phyloP scores from a whole-genome alignment of 1,284 basidiomycete species.

The Paramarasmius palmivorus region DNA sequence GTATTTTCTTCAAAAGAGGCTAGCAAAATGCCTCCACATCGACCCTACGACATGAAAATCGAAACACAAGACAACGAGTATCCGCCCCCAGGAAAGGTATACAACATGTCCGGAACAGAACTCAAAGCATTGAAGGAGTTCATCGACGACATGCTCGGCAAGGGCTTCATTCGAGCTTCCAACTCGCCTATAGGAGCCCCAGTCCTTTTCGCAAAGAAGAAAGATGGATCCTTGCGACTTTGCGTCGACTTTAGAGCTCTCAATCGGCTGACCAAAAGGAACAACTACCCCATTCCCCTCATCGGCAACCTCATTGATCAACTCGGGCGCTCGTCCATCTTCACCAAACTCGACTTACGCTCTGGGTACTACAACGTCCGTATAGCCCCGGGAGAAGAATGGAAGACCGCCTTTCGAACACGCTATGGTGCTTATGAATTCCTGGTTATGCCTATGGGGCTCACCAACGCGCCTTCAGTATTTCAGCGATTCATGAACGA shows the following conservation, averaged over 20 bases:
- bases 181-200: neutral
- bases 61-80: too few relatives aligned
- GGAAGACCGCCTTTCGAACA: conserved; percentile 7
- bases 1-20: neutral
- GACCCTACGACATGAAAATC: neutral
- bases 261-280: neutral
- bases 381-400: conserved; percentile 3
- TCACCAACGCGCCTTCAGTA: conserved; percentile 18
- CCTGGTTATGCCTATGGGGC: neutral
- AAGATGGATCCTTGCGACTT: neutral
- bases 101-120: neutral
- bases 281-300: neutral
- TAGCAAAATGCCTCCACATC: neutral
- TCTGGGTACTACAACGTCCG: neutral
- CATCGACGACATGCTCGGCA: neutral
- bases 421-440: conserved; percentile 6
- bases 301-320: conserved; percentile 8
- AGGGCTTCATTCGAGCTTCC: neutral
- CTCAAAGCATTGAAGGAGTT: neutral
- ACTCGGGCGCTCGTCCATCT: conserved; percentile 2
- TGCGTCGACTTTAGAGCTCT: neutral
- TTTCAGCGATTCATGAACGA: too few relatives aligned
- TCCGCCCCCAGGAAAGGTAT: neutral
- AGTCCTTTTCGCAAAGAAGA: neutral
- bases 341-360: conserved; percentile 2